Conservation (phyloP, 2,329 filamentous ascomycete species). For the Lasiodiplodia citricola region DNA sequence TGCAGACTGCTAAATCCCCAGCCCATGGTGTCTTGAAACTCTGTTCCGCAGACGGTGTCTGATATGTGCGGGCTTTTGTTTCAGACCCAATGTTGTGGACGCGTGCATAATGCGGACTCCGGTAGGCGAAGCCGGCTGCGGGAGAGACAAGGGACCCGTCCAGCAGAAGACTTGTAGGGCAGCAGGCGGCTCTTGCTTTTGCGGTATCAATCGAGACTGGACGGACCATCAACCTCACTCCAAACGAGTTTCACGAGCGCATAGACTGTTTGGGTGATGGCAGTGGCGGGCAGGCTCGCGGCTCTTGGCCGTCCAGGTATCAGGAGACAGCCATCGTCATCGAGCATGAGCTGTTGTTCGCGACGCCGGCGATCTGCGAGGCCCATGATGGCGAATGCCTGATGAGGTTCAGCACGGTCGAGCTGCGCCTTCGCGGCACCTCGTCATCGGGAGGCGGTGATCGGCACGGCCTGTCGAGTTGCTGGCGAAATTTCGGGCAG, state of each 20-base stretch:
- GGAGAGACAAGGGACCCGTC: conserved; percentile 8
- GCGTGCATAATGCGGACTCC: neutral
- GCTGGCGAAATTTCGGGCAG: conserved; percentile 19
- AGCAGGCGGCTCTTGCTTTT: conserved; percentile 14
- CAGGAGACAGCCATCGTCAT: conserved; percentile 8
- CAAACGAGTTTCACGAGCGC: conserved; percentile 13
- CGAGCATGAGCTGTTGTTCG: conserved; percentile 3
- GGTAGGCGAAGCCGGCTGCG: neutral
- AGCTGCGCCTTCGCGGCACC: conserved; percentile 16
- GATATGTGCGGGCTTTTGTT: conserved; percentile 11
- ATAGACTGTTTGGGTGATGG: conserved; percentile 8
- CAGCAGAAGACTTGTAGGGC: neutral
- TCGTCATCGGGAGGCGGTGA: conserved; percentile 12
- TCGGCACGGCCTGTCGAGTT: neutral
- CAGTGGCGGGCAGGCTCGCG: neutral
- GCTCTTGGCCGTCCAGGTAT: neutral
- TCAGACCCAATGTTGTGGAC: conserved; percentile 10
- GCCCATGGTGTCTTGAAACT: conserved; percentile 8
- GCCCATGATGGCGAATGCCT: conserved; percentile 4
- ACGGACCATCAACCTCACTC: conserved; percentile 20
- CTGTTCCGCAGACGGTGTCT: conserved; percentile 10
- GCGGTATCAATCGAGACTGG: neutral
- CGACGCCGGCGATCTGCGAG: conserved; percentile 7
- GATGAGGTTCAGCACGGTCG: conserved; percentile 1
- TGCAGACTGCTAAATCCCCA: neutral